Evolutionary conservation across 2,329 filamentous ascomycete genomes (phyloP).

Genomic region (Lecanosticta acicola): DNA sequence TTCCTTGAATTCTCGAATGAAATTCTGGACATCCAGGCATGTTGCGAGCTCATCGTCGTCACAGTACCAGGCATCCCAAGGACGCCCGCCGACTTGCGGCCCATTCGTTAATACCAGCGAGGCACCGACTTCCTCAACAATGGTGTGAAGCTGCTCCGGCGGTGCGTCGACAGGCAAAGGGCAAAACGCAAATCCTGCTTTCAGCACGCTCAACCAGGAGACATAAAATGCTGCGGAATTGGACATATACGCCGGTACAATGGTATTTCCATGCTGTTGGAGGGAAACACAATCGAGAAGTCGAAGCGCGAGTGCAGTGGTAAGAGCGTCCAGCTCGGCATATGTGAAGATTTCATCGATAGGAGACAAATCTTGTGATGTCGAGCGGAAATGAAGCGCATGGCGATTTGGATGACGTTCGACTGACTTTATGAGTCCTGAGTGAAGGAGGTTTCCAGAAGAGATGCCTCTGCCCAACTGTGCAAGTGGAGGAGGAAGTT

Average conservation of each 20-base stretch:
- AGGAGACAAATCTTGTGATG: neutral
- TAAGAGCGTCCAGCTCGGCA: constrained; percentile 9
- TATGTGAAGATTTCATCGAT: constrained; percentile 11
- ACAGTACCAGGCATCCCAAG: constrained; percentile 16
- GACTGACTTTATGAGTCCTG: constrained; percentile 9
- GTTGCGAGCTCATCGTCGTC: constrained; percentile 15
- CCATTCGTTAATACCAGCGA: constrained; percentile 11
- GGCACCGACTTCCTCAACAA: constrained; percentile 14
- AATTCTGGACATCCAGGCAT: constrained; percentile 9
- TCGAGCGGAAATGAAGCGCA: constrained; percentile 9
- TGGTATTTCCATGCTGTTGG: neutral
- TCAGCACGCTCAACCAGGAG: constrained; percentile 14
- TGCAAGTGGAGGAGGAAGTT: constrained; percentile 3
- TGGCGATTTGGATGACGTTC: constrained; percentile 3
- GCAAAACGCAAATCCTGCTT: constrained; percentile 14
- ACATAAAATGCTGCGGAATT: constrained; percentile 12
- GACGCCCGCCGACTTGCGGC: constrained; percentile 8
- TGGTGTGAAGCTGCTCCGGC: constrained; percentile 9
- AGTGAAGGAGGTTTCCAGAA: constrained; percentile 6
- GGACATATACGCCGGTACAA: constrained; percentile 14
- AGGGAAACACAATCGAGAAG: constrained; percentile 1
- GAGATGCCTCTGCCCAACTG: constrained; percentile 1
- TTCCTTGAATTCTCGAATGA: neutral
- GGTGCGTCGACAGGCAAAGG: constrained; percentile 13
- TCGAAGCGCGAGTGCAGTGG: constrained; percentile 8